Evolutionary conservation across 257 asterid genomes (phyloP).

Genomic region (Scutellaria barbata): DNA sequence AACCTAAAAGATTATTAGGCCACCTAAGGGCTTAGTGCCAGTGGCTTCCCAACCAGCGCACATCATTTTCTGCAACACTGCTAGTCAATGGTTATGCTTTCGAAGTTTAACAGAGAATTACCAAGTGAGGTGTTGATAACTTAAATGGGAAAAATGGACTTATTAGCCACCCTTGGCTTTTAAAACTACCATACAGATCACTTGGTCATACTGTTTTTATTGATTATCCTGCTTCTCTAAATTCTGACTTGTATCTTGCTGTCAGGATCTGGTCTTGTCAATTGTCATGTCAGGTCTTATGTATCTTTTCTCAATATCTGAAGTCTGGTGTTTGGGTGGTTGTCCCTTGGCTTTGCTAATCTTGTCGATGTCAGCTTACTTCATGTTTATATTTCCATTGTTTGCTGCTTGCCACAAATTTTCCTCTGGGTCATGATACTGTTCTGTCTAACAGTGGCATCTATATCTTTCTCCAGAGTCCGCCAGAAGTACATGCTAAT

Average conservation of each 20-base stretch:
- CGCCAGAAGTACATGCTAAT: conserved; percentile 95
- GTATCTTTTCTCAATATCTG: neutral
- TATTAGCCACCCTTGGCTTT: neutral
- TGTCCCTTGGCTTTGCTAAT: conserved; percentile 9
- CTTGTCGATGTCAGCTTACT: neutral
- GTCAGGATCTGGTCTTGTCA: neutral
- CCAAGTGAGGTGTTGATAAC: neutral
- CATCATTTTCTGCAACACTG: too few species aligned
- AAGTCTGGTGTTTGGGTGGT: conserved; percentile 1
- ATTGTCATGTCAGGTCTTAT: neutral
- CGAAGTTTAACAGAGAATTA: neutral
- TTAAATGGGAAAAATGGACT: neutral
- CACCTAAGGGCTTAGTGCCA: too few species aligned
- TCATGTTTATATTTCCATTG: neutral
- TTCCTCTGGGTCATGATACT: conserved; percentile 1
- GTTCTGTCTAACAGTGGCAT: conserved; percentile 19
- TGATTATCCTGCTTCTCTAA: neutral
- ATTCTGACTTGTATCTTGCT: neutral
- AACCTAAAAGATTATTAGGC: too few species aligned
- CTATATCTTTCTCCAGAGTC: conserved; percentile 52
- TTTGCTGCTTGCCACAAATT: conserved; percentile 11
- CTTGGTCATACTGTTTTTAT: neutral
- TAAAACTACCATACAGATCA: neutral
- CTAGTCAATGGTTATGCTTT: too few species aligned
- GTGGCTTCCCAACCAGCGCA: too few species aligned